Conservation (phyloP, 345 rosid genomes). For the Turnera subulata region DNA sequence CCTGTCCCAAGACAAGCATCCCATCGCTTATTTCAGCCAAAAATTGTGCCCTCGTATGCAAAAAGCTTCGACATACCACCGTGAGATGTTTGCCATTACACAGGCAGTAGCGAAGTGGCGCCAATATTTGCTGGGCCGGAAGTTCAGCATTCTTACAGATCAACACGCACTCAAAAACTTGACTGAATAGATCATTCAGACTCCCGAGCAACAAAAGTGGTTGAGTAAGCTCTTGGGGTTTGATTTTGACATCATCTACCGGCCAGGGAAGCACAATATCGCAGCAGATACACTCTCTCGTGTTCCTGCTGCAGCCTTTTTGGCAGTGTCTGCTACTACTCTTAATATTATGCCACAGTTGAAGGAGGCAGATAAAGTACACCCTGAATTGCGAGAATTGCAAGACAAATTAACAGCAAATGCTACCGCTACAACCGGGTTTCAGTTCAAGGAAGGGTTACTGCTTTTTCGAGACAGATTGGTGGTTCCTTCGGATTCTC, state of each 20-base stretch:
- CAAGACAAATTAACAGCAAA: too few species aligned
- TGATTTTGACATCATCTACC: not conserved
- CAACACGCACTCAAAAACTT: not conserved
- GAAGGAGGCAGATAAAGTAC: too few species aligned
- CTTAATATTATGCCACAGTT: not conserved
- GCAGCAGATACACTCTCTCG: not conserved
- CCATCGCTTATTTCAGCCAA: not conserved
- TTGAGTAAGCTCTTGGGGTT: not conserved
- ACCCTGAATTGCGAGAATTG: too few species aligned
- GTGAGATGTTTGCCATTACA: not conserved
- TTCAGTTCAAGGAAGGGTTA: not conserved
- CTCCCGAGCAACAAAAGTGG: not conserved
- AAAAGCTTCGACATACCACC: not conserved
- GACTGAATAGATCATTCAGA: not conserved
- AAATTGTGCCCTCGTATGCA: not conserved
- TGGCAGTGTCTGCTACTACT: too few species aligned
- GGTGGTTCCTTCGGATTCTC: not conserved
- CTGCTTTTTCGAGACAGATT: not conserved
- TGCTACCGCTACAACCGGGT: too few species aligned
- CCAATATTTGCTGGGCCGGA: not conserved
- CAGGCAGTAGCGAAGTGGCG: not conserved
- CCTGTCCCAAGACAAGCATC: not conserved
- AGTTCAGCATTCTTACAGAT: not conserved
- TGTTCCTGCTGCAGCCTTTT: too few species aligned
- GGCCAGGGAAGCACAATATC: not conserved